Evolutionary conservation across 2,329 filamentous ascomycete genomes (phyloP).

Genomic region (Hymenoscyphus fructigenus): DNA sequence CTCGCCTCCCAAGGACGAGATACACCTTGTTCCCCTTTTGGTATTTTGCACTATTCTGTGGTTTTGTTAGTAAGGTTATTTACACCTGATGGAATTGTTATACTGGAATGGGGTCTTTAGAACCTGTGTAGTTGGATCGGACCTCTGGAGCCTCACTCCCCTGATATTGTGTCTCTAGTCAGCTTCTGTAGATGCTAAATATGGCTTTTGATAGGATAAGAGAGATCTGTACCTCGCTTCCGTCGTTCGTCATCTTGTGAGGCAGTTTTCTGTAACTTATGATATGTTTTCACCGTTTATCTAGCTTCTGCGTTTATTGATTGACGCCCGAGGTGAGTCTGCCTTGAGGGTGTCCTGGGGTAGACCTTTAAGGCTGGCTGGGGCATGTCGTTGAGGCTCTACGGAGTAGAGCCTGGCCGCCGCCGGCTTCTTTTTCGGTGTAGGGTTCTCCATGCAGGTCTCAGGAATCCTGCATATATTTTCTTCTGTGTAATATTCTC

Average conservation of each 20-base stretch:
- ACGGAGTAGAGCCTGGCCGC: background rate
- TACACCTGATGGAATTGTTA: background rate
- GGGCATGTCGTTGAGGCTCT: background rate
- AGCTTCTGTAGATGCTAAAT: background rate
- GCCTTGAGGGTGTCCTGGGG: background rate
- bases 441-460: background rate
- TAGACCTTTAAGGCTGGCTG: background rate
- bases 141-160: background rate
- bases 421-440: background rate
- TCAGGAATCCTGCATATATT: background rate
- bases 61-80: background rate
- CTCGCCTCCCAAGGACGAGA: background rate
- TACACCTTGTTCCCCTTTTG: background rate
- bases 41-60: constrained; percentile 7
- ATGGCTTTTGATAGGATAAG: background rate
- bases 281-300: background rate
- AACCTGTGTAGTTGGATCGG: background rate
- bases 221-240: background rate
- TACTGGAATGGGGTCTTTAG: background rate
- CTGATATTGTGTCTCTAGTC: background rate
- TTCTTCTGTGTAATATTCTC: background rate
- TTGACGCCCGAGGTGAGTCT: background rate
- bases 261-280: background rate
- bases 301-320: background rate
- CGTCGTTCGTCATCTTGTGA: background rate